phyloP scores from a whole-genome alignment of 768 basidiomycete species.

The Auriscalpium orientale region DNA sequence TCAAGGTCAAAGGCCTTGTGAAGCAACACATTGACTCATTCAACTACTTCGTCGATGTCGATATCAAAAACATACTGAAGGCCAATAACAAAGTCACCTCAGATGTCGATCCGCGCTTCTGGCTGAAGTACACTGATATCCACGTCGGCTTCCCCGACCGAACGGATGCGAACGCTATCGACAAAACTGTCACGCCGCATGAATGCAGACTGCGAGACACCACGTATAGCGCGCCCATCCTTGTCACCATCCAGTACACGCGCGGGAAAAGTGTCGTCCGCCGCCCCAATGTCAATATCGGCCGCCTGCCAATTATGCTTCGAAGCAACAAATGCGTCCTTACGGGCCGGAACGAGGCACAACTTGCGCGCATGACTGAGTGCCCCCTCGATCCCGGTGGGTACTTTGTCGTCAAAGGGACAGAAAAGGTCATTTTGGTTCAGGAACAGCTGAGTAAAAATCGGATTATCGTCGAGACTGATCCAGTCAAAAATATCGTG shows the following conservation, averaged over 20 bases:
- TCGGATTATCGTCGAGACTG: constrained; percentile 96
- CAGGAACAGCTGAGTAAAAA: constrained; percentile 99
- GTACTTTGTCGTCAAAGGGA: constrained; percentile 98
- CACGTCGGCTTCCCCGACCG: constrained; percentile 88
- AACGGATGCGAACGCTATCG: constrained; percentile 71
- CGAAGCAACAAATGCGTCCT: constrained; percentile 92
- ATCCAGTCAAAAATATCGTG: constrained; percentile 80
- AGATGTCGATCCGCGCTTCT: constrained; percentile 94
- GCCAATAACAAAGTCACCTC: constrained; percentile 92
- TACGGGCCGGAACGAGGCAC: constrained; percentile 63
- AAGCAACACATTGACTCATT: constrained; percentile 99
- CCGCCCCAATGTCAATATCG: constrained; percentile 77
- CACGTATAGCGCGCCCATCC: constrained; percentile 88
- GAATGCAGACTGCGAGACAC: constrained; percentile 95
- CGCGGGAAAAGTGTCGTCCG: constrained; percentile 85
- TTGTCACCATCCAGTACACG: constrained; percentile 92
- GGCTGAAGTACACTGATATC: constrained; percentile 95
- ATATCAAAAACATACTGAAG: constrained; percentile 93
- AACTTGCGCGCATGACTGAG: constrained; percentile 92
- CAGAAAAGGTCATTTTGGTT: constrained; percentile 97
- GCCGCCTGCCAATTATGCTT: constrained; percentile 92
- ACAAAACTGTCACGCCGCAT: constrained; percentile 86
- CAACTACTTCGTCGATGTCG: constrained; percentile 97
- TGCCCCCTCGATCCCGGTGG: constrained; percentile 99
- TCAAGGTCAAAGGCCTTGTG: constrained; percentile 96